Conservation (phyloP, 768 basidiomycete species). For the Amanita rubescens region DNA sequence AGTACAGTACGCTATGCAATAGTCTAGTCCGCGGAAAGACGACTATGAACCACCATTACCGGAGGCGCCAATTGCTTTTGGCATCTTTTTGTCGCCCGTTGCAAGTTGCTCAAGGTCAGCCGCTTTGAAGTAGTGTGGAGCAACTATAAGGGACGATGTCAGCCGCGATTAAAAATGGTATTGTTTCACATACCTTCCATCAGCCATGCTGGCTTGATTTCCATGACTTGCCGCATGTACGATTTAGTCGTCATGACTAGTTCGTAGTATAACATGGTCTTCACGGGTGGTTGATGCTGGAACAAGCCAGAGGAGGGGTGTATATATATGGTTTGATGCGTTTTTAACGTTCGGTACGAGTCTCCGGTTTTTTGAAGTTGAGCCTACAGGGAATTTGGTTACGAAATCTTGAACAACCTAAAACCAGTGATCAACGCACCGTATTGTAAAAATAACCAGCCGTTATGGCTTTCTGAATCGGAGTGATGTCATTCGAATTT, state of each 20-base stretch:
- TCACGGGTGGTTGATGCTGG: conserved; percentile 91
- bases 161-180: conserved; percentile 4
- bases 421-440: conserved; percentile 33
- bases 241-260: conserved; percentile 97
- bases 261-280: conserved; percentile 90
- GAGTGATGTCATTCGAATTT: conserved; percentile 87
- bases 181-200: conserved; percentile 60
- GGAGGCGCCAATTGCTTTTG: conserved; percentile 58
- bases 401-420: background rate
- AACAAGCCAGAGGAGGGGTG: conserved; percentile 95
- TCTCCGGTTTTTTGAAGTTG: conserved; percentile 94
- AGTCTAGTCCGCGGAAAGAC: background rate
- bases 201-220: conserved; percentile 93
- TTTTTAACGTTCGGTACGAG: conserved; percentile 94
- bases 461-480: conserved; percentile 92
- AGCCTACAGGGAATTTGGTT: conserved; percentile 44
- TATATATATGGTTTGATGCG: conserved; percentile 92
- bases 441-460: conserved; percentile 96
- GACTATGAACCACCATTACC: conserved; percentile 18
- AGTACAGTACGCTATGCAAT: background rate
- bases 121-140: conserved; percentile 93
- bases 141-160: conserved; percentile 46
- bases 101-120: conserved; percentile 77
- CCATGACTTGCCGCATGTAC: conserved; percentile 96
- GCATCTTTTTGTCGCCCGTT: conserved; percentile 88